phyloP scores from a whole-genome alignment of 2,329 filamentous ascomycete species.

The Colletotrichum lini region DNA sequence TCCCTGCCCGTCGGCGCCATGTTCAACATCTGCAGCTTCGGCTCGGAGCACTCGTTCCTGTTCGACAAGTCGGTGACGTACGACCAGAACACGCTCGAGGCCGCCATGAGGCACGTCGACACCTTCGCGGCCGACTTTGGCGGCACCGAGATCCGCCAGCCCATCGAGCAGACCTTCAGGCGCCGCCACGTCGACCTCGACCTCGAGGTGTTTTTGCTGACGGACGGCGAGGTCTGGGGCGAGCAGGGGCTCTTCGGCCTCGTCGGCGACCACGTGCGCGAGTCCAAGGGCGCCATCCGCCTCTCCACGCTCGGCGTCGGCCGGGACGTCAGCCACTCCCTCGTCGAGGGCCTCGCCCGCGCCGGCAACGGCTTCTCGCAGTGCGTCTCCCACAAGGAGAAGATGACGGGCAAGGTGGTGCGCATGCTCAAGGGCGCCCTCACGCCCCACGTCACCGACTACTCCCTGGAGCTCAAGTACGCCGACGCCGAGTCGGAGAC shows the following conservation, averaged over 20 bases:
- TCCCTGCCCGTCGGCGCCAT: conserved; percentile 74
- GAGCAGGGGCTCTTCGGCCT: conserved; percentile 60
- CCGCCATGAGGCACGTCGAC: conserved; percentile 59
- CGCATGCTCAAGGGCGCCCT: conserved; percentile 82
- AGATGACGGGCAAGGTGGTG: conserved; percentile 78
- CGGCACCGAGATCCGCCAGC: conserved; percentile 66
- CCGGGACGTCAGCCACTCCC: conserved; percentile 61
- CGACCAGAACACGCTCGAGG: conserved; percentile 57
- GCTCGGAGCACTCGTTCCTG: conserved; percentile 61
- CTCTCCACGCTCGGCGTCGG: conserved; percentile 72
- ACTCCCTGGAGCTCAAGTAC: conserved; percentile 75
- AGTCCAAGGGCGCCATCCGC: conserved; percentile 60
- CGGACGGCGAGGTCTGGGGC: conserved; percentile 69
- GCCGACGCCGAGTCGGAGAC: conserved; percentile 40
- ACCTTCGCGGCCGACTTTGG: conserved; percentile 63
- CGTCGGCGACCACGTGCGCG: conserved; percentile 57
- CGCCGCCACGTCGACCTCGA: conserved; percentile 61
- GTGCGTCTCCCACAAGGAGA: conserved; percentile 72
- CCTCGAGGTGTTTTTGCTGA: conserved; percentile 69
- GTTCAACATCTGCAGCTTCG: conserved; percentile 82
- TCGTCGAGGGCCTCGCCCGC: conserved; percentile 69
- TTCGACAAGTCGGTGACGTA: conserved; percentile 65
- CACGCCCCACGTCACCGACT: conserved; percentile 76
- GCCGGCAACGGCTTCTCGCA: conserved; percentile 73
- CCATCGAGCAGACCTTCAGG: conserved; percentile 61